Base-by-base conservation (phyloP, 768 basidiomycete species). In the Tricholoma sp. region DNA sequence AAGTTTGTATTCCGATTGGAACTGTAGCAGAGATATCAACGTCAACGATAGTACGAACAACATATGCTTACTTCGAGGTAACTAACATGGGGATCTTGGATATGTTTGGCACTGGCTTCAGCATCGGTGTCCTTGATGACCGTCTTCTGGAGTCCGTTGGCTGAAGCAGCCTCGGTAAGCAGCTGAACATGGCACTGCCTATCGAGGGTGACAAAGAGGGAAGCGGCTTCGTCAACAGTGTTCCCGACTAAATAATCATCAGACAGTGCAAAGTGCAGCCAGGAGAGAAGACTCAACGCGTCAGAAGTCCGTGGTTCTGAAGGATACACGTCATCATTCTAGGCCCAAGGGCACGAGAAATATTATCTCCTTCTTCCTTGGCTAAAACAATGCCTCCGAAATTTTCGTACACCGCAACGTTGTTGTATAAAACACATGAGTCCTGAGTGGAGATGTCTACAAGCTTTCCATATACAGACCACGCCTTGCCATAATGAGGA, bases 381-480 rank as follows among this genome's bases (percentile, higher is more conserved):
- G 72, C 73, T 13, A 80, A 65, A 15, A 81, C 80, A 6, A 81
- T 72, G 24, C 81, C 81, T 56, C 75, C 77, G 57, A 75, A 79
- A 41, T 77, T 71, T 31, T 65, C 65, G 60, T 81, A 79, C 18
- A 81, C 66, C 7, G 68, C 73, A 60, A 72, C 70, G 50, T 77
- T 75, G 48, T 77, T 63, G 57, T 74, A 75, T 61, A 80, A 76
- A 2, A 70, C 69, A 54, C 75, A 78, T 12, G 74, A 60, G 55
- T 79, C 79, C 62, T 79, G 78, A 6, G 73, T 73, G 44, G 76
- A 68, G 61, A 75, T 72, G 33, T 78, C 75, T 36, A 79, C 65
- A 13, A 69, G 66, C 29, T 66, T 70, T 11, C 79, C 78, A 20
- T 80, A 71, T 8, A 76, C 67, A 8, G 76, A 76, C 66, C 77